phyloP scores from a whole-genome alignment of 176 grass and related monocot genomes.

The Aegilops longissima region DNA sequence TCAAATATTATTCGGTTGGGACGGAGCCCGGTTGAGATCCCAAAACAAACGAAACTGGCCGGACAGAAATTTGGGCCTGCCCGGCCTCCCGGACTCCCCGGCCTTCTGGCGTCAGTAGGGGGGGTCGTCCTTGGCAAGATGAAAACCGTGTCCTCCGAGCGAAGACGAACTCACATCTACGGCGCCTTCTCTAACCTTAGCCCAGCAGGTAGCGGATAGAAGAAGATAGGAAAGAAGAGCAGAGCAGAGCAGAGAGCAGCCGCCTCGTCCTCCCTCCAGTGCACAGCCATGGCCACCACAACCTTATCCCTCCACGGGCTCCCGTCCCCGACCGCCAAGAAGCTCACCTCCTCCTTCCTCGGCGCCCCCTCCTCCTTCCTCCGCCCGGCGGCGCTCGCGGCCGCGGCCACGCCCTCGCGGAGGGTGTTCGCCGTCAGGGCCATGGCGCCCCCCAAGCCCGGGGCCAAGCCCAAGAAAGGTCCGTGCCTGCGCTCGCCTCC shows the following conservation, averaged over 20 bases:
- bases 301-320: constrained; percentile 53
- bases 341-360: constrained; percentile 64
- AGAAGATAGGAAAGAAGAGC: constrained; percentile 29
- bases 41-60: too few species aligned
- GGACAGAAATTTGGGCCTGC: too few species aligned
- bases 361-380: constrained; percentile 35
- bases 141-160: not conserved
- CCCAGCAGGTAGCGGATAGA: constrained; percentile 17
- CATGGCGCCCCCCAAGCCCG: constrained; percentile 86
- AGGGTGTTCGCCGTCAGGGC: constrained; percentile 62
- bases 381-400: constrained; percentile 27
- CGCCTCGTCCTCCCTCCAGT: not conserved
- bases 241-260: not conserved
- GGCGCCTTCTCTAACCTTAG: not conserved
- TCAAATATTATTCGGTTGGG: too few species aligned
- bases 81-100: too few species aligned
- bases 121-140: too few species aligned
- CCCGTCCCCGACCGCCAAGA: constrained; percentile 49
- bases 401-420: constrained; percentile 26
- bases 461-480: constrained; percentile 93
- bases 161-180: not conserved
- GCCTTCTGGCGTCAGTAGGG: too few species aligned
- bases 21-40: too few species aligned
- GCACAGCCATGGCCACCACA: constrained; percentile 71
- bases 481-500: not conserved